These are phyloP conservation scores for Cryptosporidium meleagridis DNA, from an alignment of 169 alveolate genomes.

Conservation along the genomic window DNA sequence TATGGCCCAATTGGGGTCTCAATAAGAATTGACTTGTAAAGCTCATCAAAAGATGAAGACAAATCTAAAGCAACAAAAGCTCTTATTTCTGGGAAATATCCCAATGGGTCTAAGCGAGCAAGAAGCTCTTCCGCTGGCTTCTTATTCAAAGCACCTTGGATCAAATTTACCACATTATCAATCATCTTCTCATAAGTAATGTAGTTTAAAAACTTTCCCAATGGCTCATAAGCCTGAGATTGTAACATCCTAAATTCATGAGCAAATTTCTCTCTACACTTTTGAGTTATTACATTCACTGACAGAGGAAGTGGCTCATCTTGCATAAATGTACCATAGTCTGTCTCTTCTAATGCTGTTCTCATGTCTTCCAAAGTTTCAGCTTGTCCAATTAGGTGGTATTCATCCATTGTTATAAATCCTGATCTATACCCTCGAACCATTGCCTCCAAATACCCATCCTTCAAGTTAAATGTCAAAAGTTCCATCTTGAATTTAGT, in stretches of 20 bases:
- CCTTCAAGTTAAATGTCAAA: conserved; percentile 92
- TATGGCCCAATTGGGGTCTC: conserved; percentile 97
- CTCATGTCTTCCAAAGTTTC: conserved; percentile 91
- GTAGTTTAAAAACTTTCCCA: conserved; percentile 87
- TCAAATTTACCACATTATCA: conserved; percentile 96
- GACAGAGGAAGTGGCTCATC: conserved; percentile 94
- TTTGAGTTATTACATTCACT: conserved; percentile 89
- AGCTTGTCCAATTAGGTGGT: conserved; percentile 87
- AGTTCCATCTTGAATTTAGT: conserved; percentile 87
- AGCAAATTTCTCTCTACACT: conserved; percentile 95
- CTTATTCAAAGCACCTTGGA: conserved; percentile 96
- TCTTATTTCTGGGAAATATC: conserved; percentile 97
- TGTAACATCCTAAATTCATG: conserved; percentile 92
- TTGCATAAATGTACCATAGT: conserved; percentile 94
- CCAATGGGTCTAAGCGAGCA: conserved; percentile 96
- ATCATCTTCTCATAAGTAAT: conserved; percentile 96
- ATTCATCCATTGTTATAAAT: conserved; percentile 94
- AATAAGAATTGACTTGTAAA: conserved; percentile 94
- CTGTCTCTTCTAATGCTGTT: conserved; percentile 96
- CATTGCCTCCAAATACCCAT: conserved; percentile 97
- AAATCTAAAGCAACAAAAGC: conserved; percentile 93
- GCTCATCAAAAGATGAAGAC: conserved; percentile 94
- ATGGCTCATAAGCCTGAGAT: conserved; percentile 89
- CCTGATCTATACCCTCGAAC: conserved; percentile 95
- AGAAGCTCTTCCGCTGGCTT: conserved; percentile 89